These are phyloP conservation scores for Coniophora puteana DNA, from an alignment of 1,284 basidiomycete species.

Conservation along the genomic window DNA sequence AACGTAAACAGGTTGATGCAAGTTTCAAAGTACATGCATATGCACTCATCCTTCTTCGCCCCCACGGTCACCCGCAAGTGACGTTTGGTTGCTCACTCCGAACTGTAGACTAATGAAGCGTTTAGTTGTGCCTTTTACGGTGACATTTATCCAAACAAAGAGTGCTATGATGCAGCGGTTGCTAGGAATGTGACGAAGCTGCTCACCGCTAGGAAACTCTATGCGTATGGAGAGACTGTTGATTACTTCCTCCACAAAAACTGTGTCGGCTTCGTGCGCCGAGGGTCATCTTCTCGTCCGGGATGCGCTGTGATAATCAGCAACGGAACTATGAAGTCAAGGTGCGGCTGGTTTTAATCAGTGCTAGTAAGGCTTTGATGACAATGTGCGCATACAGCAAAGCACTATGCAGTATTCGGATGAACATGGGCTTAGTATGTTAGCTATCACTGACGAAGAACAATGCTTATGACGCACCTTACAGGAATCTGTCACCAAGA, in stretches of 20 bases:
- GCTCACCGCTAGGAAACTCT: slow-evolving; percentile 56
- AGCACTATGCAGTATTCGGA: slow-evolving; percentile 44
- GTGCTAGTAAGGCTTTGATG: slow-evolving; percentile 21
- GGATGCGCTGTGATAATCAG: slow-evolving; percentile 72
- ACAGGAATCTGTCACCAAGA: too few species aligned
- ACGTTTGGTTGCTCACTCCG: not conserved
- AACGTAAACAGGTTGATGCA: slow-evolving; percentile 46
- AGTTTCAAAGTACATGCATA: slow-evolving; percentile 81
- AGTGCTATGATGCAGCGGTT: slow-evolving; percentile 56
- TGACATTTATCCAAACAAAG: slow-evolving; percentile 74
- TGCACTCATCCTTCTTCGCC: slow-evolving; percentile 81
- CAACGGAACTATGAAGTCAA: slow-evolving; percentile 38
- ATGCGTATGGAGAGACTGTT: slow-evolving; percentile 56
- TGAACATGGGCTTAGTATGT: slow-evolving; percentile 62
- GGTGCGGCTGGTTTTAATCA: slow-evolving; percentile 11
- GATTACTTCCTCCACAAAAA: slow-evolving; percentile 59
- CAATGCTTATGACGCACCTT: too few species aligned
- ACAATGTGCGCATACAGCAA: slow-evolving; percentile 24
- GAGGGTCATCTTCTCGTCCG: slow-evolving; percentile 43
- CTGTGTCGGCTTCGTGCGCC: slow-evolving; percentile 72
- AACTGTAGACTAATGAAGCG: not conserved
- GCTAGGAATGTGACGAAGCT: slow-evolving; percentile 48
- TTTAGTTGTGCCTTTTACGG: slow-evolving; percentile 88
- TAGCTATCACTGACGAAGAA: slow-evolving; percentile 16
- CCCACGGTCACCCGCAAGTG: slow-evolving; percentile 82